A percentile compares a stretch with the other conserved stretches of the same genome.
Evolutionary conservation across 2,329 filamentous ascomycete species (phyloP).

Genomic region (Sclerotinia nivalis): DNA sequence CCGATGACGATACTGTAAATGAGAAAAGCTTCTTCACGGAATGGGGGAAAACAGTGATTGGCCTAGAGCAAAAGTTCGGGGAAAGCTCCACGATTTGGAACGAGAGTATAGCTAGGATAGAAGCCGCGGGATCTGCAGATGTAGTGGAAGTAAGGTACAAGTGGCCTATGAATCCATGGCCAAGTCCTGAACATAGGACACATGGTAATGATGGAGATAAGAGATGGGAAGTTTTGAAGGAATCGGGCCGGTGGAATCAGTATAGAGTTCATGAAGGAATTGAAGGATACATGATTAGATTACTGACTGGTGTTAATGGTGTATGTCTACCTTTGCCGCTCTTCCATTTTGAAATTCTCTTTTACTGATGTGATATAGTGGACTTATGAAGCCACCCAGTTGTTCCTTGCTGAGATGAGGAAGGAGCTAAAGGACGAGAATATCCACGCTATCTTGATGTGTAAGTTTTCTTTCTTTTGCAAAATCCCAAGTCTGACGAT

Average conservation of each 20-base stretch:
- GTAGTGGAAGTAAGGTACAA: conserved; percentile 34
- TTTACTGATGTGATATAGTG: neutral
- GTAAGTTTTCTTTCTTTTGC: neutral
- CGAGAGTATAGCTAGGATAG: conserved; percentile 47
- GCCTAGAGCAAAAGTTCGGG: conserved; percentile 44
- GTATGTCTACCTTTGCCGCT: neutral
- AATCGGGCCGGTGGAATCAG: conserved; percentile 33
- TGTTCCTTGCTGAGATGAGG: neutral
- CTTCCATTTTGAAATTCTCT: neutral
- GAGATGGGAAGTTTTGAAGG: conserved; percentile 27
- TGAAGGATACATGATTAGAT: conserved; percentile 30
- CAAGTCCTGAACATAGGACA: conserved; percentile 26
- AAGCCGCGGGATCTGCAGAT: conserved; percentile 37
- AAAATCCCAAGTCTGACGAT: neutral
- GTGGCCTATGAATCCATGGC: conserved; percentile 36
- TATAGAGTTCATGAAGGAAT: conserved; percentile 30
- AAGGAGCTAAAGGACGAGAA: neutral
- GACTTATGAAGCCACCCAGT: neutral
- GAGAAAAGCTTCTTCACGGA: conserved; percentile 29
- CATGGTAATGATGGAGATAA: conserved; percentile 28
- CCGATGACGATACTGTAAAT: conserved; percentile 43
- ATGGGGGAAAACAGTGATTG: conserved; percentile 42
- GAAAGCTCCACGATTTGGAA: conserved; percentile 44
- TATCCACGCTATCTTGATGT: neutral
- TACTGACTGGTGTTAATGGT: neutral